Conservation (phyloP, 2,329 filamentous ascomycete species). For the Fusarium caatingaense region DNA sequence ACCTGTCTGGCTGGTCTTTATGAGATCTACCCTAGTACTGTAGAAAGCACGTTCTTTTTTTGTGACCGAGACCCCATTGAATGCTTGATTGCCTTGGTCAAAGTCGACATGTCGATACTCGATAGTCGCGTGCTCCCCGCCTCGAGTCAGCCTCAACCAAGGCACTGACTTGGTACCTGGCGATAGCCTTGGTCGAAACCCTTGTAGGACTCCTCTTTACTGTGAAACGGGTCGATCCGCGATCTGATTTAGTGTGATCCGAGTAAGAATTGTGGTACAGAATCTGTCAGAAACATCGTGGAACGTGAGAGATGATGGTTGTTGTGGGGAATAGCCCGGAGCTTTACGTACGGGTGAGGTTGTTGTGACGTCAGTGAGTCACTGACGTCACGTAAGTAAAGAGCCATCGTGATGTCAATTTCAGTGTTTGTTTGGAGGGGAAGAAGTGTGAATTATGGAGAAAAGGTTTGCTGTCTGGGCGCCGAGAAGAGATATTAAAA, state of each 20-base stretch:
- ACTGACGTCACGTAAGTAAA: conserved; percentile 41
- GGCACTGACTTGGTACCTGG: conserved; percentile 20
- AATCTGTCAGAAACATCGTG: conserved; percentile 25
- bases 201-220: conserved; percentile 14
- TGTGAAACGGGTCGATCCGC: conserved; percentile 14
- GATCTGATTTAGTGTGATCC: conserved; percentile 10
- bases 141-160: conserved; percentile 19
- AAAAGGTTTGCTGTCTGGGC: background rate
- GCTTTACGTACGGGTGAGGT: conserved; percentile 30
- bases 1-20: background rate
- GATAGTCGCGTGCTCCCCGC: conserved; percentile 4
- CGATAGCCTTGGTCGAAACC: conserved; percentile 16
- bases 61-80: background rate
- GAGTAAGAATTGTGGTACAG: conserved; percentile 9
- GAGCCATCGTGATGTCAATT: conserved; percentile 24
- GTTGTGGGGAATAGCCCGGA: conserved; percentile 34
- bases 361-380: conserved; percentile 40
- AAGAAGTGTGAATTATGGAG: conserved; percentile 3
- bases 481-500: conserved; percentile 19
- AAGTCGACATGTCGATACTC: conserved; percentile 5
- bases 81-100: conserved; percentile 12
- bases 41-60: background rate
- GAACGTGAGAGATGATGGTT: conserved; percentile 15
- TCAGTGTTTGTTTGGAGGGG: background rate
- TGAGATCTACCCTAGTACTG: conserved; percentile 3